Conservation (phyloP, 306 rosid genomes). For the Vicia sativa region DNA sequence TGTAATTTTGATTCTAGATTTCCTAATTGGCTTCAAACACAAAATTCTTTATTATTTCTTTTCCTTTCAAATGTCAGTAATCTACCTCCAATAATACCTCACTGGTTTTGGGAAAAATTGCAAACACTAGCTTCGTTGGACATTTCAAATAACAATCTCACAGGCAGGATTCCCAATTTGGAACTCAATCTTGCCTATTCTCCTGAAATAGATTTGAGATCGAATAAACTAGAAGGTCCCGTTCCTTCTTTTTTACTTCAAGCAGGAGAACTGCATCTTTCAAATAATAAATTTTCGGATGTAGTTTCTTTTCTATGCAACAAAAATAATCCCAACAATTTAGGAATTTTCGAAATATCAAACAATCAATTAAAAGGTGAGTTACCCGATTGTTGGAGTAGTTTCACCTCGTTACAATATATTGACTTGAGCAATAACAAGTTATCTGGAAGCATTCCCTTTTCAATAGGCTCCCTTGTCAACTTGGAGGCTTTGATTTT, state of each 20-base stretch:
- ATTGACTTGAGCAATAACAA: constrained; percentile 25
- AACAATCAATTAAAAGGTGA: constrained; percentile 8
- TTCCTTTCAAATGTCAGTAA: background rate
- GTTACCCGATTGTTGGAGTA: constrained; percentile 30
- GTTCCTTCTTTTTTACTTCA: constrained; percentile 5
- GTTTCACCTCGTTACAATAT: background rate
- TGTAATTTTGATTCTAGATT: too few species aligned
- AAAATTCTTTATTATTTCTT: rapidly evolving
- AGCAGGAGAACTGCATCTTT: background rate
- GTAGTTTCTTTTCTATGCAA: background rate
- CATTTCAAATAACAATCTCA: too few species aligned
- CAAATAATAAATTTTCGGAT: constrained; percentile 20
- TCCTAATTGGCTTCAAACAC: constrained; percentile 22
- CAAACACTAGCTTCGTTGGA: rapidly evolving
- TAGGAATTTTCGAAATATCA: background rate
- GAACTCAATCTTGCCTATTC: rapidly evolving
- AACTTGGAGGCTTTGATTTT: constrained; percentile 6
- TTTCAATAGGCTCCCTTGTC: background rate
- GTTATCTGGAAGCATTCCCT: background rate
- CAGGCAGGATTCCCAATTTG: too few species aligned
- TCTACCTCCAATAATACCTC: too few species aligned
- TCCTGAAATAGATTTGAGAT: background rate
- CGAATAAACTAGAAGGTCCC: constrained; percentile 26
- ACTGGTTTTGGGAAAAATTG: constrained; percentile 20
- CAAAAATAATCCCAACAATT: background rate